Conservation (phyloP, 176 grass and related monocot species). For the Avena insularis region DNA sequence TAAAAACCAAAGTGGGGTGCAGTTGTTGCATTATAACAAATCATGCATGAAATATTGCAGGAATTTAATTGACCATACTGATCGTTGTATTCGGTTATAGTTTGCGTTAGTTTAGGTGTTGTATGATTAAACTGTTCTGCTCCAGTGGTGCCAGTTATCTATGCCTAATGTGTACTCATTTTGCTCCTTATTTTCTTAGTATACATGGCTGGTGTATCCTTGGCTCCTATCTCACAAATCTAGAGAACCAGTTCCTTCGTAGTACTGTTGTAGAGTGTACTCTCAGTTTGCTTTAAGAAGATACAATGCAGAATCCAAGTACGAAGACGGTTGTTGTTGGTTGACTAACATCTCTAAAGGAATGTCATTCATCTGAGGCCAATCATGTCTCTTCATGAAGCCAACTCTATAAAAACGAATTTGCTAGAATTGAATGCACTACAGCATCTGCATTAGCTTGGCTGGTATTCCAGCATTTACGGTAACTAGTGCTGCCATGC, state of each 20-base stretch:
- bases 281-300: conserved; percentile 23
- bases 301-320: conserved; percentile 1
- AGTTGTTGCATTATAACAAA: neutral
- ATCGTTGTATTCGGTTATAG: neutral
- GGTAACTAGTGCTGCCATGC: neutral
- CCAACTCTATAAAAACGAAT: neutral
- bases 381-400: conserved; percentile 20
- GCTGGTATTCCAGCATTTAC: conserved; percentile 21
- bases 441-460: neutral
- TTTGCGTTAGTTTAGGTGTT: neutral
- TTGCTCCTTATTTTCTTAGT: conserved; percentile 16
- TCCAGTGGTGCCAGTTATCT: conserved; percentile 5
- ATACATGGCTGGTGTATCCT: conserved; percentile 9
- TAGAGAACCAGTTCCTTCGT: neutral
- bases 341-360: conserved; percentile 14
- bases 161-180: conserved; percentile 1
- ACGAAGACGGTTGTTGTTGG: neutral
- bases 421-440: conserved; percentile 4
- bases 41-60: neutral
- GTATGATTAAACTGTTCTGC: conserved; percentile 10
- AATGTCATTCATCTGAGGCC: conserved; percentile 18
- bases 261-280: conserved; percentile 9
- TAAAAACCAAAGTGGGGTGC: neutral
- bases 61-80: neutral
- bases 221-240: conserved; percentile 10